Base-by-base conservation (phyloP, 495 filamentous ascomycete genomes). In the Hypoxylon subgilvum region DNA sequence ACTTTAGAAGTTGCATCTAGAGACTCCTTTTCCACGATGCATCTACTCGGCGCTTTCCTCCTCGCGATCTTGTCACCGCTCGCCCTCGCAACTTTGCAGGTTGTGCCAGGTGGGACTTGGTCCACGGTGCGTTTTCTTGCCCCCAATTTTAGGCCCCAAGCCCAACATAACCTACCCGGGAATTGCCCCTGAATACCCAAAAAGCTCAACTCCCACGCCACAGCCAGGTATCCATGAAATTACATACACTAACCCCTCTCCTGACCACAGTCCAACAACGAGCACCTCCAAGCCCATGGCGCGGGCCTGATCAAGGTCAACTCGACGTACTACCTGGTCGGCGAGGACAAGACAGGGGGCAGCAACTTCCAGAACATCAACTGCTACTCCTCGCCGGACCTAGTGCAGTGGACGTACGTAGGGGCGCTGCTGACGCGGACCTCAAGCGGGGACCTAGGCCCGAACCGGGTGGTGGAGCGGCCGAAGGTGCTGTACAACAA, bases 401-500 rank as follows among this genome's bases (percentile, higher is more conserved):
- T 88, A 0, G 78, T 88, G 0, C 73, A 86, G 52, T 88, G 86
- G 86, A 80, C 65, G 1, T 82, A 79, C 53, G 85, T 75, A 6
- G 79, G 77, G 27, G 78, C 79, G 2, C 69, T 88, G 2, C 71
- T 89, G 7, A 76, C 79, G 0, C 73, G 73, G 0, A 73, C 76
- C 1, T 40, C 51, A 0, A 75, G 72, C 1, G 85, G 83, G 3
- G 85, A 89, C 50, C 73, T 88, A 2, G 86, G 84, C 0, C 82
- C 84, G 2, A 79, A 76, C 63, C 76, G 86, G 8, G 73, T 88
- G 0, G 76, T 88, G 0, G 86, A 89, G 65, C 66, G 86, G 25
- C 86, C 86, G 5, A 88, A 88, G 72, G 79, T 88, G 2, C 77
- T 85, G 0, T 83, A 79, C 58, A 86, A 87, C 35, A 75, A 77